Evolutionary conservation across 306 rosid species (phyloP), one percentile per base, ranked within the genome.

Genomic region (Boehmeria nivea): DNA sequence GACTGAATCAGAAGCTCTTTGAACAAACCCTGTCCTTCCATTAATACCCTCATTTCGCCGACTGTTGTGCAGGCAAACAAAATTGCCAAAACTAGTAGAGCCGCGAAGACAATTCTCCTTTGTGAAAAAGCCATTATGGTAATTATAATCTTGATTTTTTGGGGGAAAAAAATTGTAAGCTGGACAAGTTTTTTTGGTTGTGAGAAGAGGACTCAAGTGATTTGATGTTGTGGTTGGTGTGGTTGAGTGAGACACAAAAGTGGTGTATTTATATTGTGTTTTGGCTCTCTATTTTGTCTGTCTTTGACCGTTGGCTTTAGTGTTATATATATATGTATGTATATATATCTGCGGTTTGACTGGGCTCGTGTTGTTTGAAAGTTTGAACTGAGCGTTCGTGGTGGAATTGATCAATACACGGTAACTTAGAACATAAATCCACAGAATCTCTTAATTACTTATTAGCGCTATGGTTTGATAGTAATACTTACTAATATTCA

Each of bases 41-140:
- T 48, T 0, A 71, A 53, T 0, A 71, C 61, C 62, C 90, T 86
- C 17, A 49, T 44, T 34, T 50, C 79, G 53, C 68, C 95, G 24
- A 56, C 6, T 51, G 73, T 51, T 49, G 75, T 33, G 34, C 23
- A 70, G 36, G 38, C 66, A 13, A 75, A 54, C 51, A 75, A 8
- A 34, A 70, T 34, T 13, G 33, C 36, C 25, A 76, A 47, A 19
- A 80, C 59, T 33, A 75, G 47, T 23, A 75, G 6, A 51, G 59
- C n/a, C 1, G 20, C 53, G 13, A 80, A 68, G 17, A 82, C 7
- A 21, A 55, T 28, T 51, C 54, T 72, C 15, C 33, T 66, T 47
- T 47, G 33, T 44, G 34, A 42, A 11, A 67, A 26, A 51, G 67
- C 72, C 81, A 55, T 65, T 22, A 42, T 25, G 8, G 36, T 53